Conservation (phyloP, 306 rosid genomes). For the Lagenaria siceraria region DNA sequence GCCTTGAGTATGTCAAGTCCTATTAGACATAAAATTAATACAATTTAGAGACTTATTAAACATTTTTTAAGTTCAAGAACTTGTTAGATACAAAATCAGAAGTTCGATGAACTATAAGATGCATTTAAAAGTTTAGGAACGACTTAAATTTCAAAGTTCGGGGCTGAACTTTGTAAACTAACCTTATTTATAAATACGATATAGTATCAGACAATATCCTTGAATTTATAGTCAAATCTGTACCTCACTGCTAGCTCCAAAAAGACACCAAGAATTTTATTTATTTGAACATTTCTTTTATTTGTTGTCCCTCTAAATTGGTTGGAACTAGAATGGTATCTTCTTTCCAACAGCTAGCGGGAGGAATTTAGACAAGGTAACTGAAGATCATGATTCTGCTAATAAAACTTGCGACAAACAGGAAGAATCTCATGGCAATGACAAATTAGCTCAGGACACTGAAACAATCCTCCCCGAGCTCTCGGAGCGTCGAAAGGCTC, state of each 20-base stretch:
- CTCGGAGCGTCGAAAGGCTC: constrained; percentile 58
- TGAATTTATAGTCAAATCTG: background rate
- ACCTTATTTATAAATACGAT: no score
- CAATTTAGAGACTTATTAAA: no score
- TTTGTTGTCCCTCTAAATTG: constrained; percentile 25
- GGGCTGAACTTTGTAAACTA: no score
- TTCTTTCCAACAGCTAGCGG: constrained; percentile 66
- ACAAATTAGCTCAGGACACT: constrained; percentile 28
- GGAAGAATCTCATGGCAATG: constrained; percentile 26
- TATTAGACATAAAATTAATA: background rate
- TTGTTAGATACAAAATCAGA: no score
- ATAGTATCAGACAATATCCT: no score
- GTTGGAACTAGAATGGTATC: constrained; percentile 58
- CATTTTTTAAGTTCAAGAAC: no score
- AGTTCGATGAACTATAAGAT: no score
- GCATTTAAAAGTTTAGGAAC: background rate
- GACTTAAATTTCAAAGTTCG: background rate
- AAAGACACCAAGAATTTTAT: background rate
- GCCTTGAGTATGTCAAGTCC: background rate
- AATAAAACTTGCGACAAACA: constrained; percentile 32
- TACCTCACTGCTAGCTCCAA: background rate
- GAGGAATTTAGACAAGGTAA: constrained; percentile 54
- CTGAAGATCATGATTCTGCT: constrained; percentile 29
- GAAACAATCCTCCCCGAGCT: constrained; percentile 23
- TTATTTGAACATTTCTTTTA: background rate